phyloP scores from a whole-genome alignment of 2,329 filamentous ascomycete genomes.

The Fusarium avenaceum region DNA sequence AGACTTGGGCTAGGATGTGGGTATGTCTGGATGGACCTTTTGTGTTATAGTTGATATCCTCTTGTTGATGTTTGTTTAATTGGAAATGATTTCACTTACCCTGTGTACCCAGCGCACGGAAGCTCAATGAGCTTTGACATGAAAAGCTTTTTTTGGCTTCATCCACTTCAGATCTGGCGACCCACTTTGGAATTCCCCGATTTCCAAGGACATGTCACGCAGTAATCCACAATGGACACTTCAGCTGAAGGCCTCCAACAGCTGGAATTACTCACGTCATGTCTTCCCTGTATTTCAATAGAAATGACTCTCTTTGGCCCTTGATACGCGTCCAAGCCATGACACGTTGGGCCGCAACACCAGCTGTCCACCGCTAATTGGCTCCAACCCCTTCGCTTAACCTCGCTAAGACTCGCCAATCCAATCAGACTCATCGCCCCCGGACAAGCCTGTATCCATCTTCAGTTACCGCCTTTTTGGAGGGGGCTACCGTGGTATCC shows the following conservation, averaged over 20 bases:
- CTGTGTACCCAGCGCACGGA: no score
- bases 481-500: constrained; percentile 2
- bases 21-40: no score
- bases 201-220: neutral
- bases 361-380: constrained; percentile 32
- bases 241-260: neutral
- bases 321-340: constrained; percentile 20
- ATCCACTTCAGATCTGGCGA: no score
- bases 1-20: neutral
- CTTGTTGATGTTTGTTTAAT: no score
- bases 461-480: constrained; percentile 36
- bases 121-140: no score
- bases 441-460: constrained; percentile 30
- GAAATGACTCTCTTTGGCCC: constrained; percentile 14
- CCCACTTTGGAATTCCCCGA: constrained; percentile 12
- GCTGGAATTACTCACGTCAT: constrained; percentile 18
- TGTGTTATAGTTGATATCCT: no score
- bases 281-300: neutral
- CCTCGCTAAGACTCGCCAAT: neutral
- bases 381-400: neutral
- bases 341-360: constrained; percentile 36
- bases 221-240: constrained; percentile 10
- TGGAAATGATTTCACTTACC: no score
- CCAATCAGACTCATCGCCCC: constrained; percentile 2
- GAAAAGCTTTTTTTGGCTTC: neutral